These are phyloP conservation scores for Aristolochia californica DNA, from an alignment of 164 flowering plant species.

Conservation along the genomic window DNA sequence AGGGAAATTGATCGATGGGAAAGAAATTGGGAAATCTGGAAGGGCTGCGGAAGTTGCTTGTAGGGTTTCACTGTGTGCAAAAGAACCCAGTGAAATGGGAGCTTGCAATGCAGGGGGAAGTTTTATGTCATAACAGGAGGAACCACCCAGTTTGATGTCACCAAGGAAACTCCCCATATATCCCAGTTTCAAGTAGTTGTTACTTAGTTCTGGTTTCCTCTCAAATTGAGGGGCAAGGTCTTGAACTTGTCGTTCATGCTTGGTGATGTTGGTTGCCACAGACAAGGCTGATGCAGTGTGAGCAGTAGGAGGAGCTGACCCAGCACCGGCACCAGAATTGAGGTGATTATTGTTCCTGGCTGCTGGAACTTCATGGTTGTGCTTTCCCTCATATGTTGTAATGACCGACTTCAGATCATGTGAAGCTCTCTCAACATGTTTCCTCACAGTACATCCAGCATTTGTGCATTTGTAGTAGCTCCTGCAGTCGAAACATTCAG, in stretches of 20 bases:
- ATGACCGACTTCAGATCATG: conserved; percentile 58
- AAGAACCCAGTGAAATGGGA: conserved; percentile 28
- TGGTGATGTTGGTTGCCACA: conserved; percentile 27
- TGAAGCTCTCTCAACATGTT: conserved; percentile 79
- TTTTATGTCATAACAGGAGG: conserved; percentile 42
- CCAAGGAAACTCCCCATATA: conserved; percentile 26
- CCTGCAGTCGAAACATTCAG: conserved; percentile 24
- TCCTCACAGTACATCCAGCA: conserved; percentile 70
- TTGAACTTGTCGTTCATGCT: conserved; percentile 36
- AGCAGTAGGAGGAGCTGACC: conserved; percentile 13
- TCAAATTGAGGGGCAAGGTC: conserved; percentile 37
- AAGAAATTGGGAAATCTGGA: conserved; percentile 30
- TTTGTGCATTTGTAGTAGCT: conserved; percentile 90
- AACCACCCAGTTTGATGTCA: conserved; percentile 34
- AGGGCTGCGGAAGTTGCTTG: conserved; percentile 17
- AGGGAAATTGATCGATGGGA: conserved; percentile 24
- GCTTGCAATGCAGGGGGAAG: conserved; percentile 35
- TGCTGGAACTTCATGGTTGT: conserved; percentile 83
- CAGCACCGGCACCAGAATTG: conserved; percentile 23
- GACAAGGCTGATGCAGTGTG: conserved; percentile 23
- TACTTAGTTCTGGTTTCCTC: conserved; percentile 27
- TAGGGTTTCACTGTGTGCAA: conserved; percentile 20
- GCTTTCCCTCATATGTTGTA: conserved; percentile 83
- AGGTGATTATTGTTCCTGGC: conserved; percentile 47
- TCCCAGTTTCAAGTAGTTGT: conserved; percentile 27